Evolutionary conservation across 108 stramenopile species (phyloP), one percentile per base, ranked within the genome.

Genomic region (Epithemia pelagica): DNA sequence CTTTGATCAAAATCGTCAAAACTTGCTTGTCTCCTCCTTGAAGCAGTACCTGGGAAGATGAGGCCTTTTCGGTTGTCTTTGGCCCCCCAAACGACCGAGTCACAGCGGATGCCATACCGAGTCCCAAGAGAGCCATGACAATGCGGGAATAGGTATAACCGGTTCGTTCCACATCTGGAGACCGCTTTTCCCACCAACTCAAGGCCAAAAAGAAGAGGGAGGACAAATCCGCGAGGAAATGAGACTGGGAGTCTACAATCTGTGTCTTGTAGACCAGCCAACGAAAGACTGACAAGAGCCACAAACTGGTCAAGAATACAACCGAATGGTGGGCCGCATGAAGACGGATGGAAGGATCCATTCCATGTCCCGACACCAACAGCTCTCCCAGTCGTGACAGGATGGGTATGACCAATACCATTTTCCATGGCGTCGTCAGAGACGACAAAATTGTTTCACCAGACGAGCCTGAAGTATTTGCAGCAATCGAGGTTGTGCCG

Each of bases 181-280:
- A 58, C 72, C 88, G 64, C 71, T 89, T 92, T 51, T 89, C 91
- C 67, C 77, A 72, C 91, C 91, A 92, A 25, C 82, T 69, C 31
- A 72, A 54, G 29, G 80, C 76, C 18, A 89, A 31, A 69, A 75
- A 78, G 1, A 77, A 0, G 7, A 86, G 60, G 21, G 71, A 60
- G 18, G 74, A 20, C 27, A 62, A 58, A 67, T 92, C 91, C 8
- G 80, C 55, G 2, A 46, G 32, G 0, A 64, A 64, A 55, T 81
- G 86, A 54, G 54, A 66, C 18, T 18, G 46, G 3, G 52, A 58
- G 56, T 5, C 28, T 1, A 19, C 59, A 29, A 67, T 56, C 55
- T 61, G 8, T 28, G n/a, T 28, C 24, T 52, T 28, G 28, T 75
- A 64, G 28, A 74, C 63, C 27, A 32, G 52, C 2, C 74, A 54